phyloP scores from a whole-genome alignment of 495 filamentous ascomycete species.

The Astrocystis sublimbata region DNA sequence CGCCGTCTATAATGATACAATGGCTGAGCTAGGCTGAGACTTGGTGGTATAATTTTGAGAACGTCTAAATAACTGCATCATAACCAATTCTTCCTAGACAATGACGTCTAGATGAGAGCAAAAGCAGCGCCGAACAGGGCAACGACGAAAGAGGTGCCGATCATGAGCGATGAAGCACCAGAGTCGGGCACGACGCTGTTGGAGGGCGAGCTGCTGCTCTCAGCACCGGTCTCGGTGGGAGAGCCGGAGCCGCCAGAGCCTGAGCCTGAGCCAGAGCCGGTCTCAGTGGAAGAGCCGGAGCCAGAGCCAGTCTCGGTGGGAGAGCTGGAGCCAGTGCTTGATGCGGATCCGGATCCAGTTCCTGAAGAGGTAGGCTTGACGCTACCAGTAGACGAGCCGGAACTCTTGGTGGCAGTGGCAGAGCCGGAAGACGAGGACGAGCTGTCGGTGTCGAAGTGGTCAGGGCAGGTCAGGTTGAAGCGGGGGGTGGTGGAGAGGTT shows the following conservation, averaged over 20 bases:
- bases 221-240: neutral
- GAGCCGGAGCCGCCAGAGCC: constrained; percentile 1
- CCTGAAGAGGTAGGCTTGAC: constrained; percentile 20
- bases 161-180: constrained; percentile 16
- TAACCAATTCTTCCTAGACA: neutral
- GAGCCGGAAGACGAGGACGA: constrained; percentile 15
- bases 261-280: neutral
- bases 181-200: neutral
- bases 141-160: constrained; percentile 9
- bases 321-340: constrained; percentile 21
- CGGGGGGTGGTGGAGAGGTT: constrained; percentile 56
- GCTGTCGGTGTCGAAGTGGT: constrained; percentile 36
- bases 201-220: neutral
- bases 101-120: constrained; percentile 18
- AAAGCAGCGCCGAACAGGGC: constrained; percentile 14
- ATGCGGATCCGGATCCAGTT: constrained; percentile 24
- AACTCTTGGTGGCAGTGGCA: constrained; percentile 18
- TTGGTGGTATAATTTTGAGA: constrained; percentile 10
- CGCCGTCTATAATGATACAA: constrained; percentile 1
- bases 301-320: constrained; percentile 13
- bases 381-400: constrained; percentile 24
- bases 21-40: constrained; percentile 1
- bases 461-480: constrained; percentile 61
- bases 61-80: neutral
- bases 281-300: constrained; percentile 21